phyloP scores from a whole-genome alignment of 148 eudicot species.

The Silene latifolia region DNA sequence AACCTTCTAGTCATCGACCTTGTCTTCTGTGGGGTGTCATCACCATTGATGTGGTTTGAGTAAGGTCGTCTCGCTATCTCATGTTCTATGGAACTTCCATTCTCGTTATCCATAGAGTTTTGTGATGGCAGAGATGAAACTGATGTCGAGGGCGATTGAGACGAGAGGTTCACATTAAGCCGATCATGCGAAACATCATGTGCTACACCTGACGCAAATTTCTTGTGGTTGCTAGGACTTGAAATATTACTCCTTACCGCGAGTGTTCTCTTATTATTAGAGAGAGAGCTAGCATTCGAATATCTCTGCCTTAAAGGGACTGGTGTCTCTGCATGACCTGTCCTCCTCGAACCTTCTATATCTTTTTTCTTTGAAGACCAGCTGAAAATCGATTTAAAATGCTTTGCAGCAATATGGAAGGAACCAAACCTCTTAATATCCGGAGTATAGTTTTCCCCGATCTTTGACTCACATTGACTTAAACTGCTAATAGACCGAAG shows the following conservation, averaged over 20 bases:
- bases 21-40: constrained; percentile 34
- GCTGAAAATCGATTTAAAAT: constrained; percentile 52
- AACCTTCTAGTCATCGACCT: constrained; percentile 32
- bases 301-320: constrained; percentile 61
- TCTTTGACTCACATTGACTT: constrained; percentile 35
- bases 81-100: constrained; percentile 33
- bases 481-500: constrained; percentile 30
- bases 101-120: constrained; percentile 47
- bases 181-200: constrained; percentile 53
- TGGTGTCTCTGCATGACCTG: constrained; percentile 41
- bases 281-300: constrained; percentile 40
- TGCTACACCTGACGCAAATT: constrained; percentile 55
- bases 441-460: constrained; percentile 22
- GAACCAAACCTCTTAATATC: constrained; percentile 36
- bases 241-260: constrained; percentile 72
- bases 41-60: constrained; percentile 23
- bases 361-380: constrained; percentile 55
- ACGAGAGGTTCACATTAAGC: constrained; percentile 30
- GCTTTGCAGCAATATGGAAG: constrained; percentile 41
- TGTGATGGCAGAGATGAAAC: constrained; percentile 53
- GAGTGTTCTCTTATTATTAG: constrained; percentile 68
- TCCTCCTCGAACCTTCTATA: constrained; percentile 30
- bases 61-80: constrained; percentile 38
- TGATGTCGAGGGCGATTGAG: constrained; percentile 55
- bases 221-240: constrained; percentile 79